These are phyloP conservation scores for Omphalotus olearius DNA, from an alignment of 1,284 basidiomycete species.

Conservation along the genomic window DNA sequence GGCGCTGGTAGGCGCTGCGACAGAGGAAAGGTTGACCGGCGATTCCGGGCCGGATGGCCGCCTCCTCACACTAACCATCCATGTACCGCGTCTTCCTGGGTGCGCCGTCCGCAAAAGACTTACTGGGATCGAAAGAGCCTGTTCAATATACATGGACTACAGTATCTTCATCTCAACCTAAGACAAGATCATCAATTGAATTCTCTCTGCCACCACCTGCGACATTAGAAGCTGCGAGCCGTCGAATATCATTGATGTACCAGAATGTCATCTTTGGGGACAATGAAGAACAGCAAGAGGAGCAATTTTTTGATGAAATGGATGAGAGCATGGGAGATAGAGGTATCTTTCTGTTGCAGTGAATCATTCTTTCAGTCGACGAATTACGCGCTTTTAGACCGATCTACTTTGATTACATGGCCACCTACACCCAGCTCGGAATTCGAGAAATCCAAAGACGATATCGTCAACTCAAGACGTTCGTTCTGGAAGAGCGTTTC, in stretches of 20 bases:
- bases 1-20: too few relatives aligned
- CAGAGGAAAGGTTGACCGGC: too few relatives aligned
- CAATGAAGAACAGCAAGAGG: conserved; percentile 26
- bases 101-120: conserved; percentile 36
- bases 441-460: conserved; percentile 15
- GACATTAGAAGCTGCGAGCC: conserved; percentile 56
- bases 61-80: too few relatives aligned
- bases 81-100: conserved; percentile 43
- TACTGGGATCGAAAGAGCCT: conserved; percentile 19
- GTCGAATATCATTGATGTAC: conserved; percentile 61
- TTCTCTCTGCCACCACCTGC: conserved; percentile 30
- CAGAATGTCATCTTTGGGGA: conserved; percentile 57
- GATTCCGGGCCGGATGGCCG: too few relatives aligned
- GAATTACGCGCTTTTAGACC: background rate
- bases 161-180: conserved; percentile 19
- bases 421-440: conserved; percentile 24
- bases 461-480: conserved; percentile 1
- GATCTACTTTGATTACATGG: conserved; percentile 13
- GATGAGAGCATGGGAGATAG: conserved; percentile 16
- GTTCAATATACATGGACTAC: conserved; percentile 37
- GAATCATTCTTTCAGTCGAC: background rate
- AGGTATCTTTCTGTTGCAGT: background rate
- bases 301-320: conserved; percentile 14
- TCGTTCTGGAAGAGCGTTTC: conserved; percentile 3
- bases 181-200: conserved; percentile 17